A percentile compares a stretch with the other conserved stretches of the same genome.
Evolutionary conservation across 441 rosid species (phyloP).

Genomic region (Kokia cookei): DNA sequence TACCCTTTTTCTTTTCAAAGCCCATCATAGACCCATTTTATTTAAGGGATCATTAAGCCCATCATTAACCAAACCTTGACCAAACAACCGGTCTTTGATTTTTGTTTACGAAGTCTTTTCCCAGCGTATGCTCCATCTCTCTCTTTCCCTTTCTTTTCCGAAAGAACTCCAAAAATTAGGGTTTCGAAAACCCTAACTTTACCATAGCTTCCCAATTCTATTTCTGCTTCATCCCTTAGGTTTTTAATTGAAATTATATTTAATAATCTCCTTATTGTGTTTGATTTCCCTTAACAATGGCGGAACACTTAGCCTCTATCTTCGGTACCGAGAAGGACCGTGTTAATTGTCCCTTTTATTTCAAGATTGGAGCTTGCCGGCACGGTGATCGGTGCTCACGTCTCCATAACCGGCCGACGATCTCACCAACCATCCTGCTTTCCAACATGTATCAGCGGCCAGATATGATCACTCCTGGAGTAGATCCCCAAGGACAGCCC

Average conservation of each 20-base stretch:
- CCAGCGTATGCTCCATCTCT: no score
- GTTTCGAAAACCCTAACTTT: neutral
- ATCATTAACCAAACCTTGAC: no score
- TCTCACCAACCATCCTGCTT: constrained; percentile 38
- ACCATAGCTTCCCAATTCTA: neutral
- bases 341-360: constrained; percentile 45
- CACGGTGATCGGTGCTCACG: constrained; percentile 49
- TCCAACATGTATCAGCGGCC: constrained; percentile 50
- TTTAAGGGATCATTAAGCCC: no score
- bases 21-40: no score
- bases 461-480: constrained; percentile 45
- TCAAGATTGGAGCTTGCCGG: constrained; percentile 46
- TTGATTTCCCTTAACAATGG: constrained; percentile 16
- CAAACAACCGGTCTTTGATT: no score
- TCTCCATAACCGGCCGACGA: constrained; percentile 42
- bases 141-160: neutral
- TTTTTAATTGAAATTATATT: neutral
- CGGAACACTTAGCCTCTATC: constrained; percentile 43
- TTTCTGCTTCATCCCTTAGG: neutral
- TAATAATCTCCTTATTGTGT: neutral
- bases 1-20: no score
- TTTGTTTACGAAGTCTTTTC: no score
- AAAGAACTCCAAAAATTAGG: neutral
- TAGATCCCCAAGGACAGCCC: constrained; percentile 38
- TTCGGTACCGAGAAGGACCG: constrained; percentile 50